Percentiles rank a stretch among this genome's conserved stretches.
phyloP scores from a whole-genome alignment of 1,139 yeast species.

The Pichia sp. region DNA sequence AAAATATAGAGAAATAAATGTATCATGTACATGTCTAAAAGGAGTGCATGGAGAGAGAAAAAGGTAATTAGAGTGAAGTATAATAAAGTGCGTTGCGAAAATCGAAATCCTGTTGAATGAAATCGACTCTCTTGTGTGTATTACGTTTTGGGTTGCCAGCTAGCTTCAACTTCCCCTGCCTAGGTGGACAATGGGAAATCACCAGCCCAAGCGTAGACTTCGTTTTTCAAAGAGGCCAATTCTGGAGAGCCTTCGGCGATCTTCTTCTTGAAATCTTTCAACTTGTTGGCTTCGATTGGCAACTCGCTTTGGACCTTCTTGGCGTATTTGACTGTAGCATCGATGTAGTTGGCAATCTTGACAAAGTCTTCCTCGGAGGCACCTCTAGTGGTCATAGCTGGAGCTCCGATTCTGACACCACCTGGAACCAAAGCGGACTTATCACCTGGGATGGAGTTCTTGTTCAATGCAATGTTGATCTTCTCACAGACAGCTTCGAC shows the following conservation, averaged over 20 bases:
- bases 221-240: conserved; percentile 63
- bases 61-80: neutral
- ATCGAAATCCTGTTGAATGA: conserved; percentile 8
- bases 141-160: neutral
- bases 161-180: conserved; percentile 17
- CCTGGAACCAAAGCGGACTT: conserved; percentile 97
- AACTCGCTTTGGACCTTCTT: conserved; percentile 67
- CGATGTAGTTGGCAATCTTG: conserved; percentile 78
- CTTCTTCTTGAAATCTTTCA: conserved; percentile 87
- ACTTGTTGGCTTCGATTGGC: conserved; percentile 85
- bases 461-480: conserved; percentile 92
- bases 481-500: conserved; percentile 93
- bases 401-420: conserved; percentile 97
- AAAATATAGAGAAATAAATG: conserved; percentile 8
- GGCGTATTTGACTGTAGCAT: conserved; percentile 77
- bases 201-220: conserved; percentile 88
- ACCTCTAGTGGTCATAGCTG: conserved; percentile 99
- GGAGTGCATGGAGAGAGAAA: neutral
- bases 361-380: conserved; percentile 82
- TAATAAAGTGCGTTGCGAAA: neutral
- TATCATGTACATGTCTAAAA: neutral
- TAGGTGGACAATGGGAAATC: conserved; percentile 86
- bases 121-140: neutral
- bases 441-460: conserved; percentile 97
- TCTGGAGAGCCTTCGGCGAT: conserved; percentile 68